A percentile compares a stretch with the other conserved stretches of the same genome.
These are phyloP conservation scores for Saccharum spontaneum DNA, from an alignment of 176 grass and related monocot genomes.

Conservation along the genomic window DNA sequence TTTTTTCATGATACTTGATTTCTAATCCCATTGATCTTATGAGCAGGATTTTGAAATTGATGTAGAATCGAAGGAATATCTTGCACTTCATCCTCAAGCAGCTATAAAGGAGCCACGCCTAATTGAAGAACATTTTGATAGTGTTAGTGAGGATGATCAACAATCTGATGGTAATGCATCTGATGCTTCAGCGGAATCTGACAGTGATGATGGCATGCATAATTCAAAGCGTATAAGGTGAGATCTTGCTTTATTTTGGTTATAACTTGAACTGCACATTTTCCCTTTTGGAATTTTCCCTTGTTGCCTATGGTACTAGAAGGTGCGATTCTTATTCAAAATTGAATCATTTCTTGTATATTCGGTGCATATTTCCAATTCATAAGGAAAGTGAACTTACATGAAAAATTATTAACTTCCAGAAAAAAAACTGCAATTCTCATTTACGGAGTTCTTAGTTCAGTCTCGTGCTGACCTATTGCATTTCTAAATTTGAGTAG, in stretches of 20 bases:
- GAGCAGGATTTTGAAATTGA: slow-evolving; percentile 79
- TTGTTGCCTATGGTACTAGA: neutral
- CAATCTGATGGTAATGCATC: slow-evolving; percentile 35
- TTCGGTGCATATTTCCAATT: neutral
- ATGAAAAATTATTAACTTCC: neutral
- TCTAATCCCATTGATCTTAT: slow-evolving; percentile 23
- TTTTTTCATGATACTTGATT: slow-evolving; percentile 6
- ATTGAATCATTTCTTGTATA: neutral
- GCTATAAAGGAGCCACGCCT: slow-evolving; percentile 49
- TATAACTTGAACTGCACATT: neutral
- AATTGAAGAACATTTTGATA: slow-evolving; percentile 77
- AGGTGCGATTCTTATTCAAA: neutral
- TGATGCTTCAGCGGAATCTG: slow-evolving; percentile 50
- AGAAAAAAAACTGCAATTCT: neutral
- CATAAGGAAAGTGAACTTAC: neutral
- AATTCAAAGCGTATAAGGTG: slow-evolving; percentile 80
- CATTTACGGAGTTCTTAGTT: neutral
- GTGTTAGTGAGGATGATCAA: slow-evolving; percentile 68
- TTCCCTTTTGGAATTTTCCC: neutral
- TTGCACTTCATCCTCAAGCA: slow-evolving; percentile 66
- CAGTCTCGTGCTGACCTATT: neutral
- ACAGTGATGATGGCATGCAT: slow-evolving; percentile 40
- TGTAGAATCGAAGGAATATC: slow-evolving; percentile 62
- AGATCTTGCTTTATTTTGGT: slow-evolving; percentile 10
- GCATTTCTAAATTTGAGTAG: slow-evolving; percentile 1